Base-by-base conservation (phyloP, 192 early-diverging fungal genomes). In the Spizellomyces sp. region DNA sequence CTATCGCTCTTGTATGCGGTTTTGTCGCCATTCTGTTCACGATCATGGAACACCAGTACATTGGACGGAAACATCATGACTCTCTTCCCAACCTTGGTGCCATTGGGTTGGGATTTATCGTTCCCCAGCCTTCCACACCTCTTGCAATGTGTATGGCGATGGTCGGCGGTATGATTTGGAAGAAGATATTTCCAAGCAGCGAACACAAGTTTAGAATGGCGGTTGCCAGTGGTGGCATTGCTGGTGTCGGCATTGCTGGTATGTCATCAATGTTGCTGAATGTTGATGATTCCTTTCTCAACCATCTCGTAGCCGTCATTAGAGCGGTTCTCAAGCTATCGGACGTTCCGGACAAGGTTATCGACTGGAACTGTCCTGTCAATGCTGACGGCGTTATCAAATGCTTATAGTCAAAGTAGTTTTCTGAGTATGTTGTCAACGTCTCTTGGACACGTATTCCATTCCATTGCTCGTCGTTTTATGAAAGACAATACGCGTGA, bases 221-320 rank as follows among this genome's bases (percentile, higher is more conserved):
- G 9, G 64, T 66, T 17, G 64, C 64, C 45, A 66, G 64, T 14
- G 64, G 64, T n/a, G 64, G 45, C n/a, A 66, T 66, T 27, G 64
- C 64, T 17, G 64, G 64, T 17, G 64, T 66, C 27, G 64, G 64
- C n/a, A 48, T 66, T 66, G 64, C 64, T 9, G 61, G 61, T 62
- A 62, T 22, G 61, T 56, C 54, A 56, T 56, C 22, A 54, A 2
- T 3, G 3, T 15, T 1, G 60, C n/a, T 22, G 17, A 41, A 0
- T 62, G 14, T 0, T 19, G 9, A 15, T 5, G 5, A 6, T 62
- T 19, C 3, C 27, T 36, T 36, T 0, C 27, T 36, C 27, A 36
- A 2, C 27, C 27, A 36, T 36, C 27, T 36, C 27, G 27, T 62
- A 66, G 64, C 64, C n/a, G 64, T 66, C 45, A 4, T 66, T n/a